Evolutionary conservation across 352 stramenopile species (phyloP), one percentile per base, ranked within the genome.

Genomic region (Pythium aquatile): DNA sequence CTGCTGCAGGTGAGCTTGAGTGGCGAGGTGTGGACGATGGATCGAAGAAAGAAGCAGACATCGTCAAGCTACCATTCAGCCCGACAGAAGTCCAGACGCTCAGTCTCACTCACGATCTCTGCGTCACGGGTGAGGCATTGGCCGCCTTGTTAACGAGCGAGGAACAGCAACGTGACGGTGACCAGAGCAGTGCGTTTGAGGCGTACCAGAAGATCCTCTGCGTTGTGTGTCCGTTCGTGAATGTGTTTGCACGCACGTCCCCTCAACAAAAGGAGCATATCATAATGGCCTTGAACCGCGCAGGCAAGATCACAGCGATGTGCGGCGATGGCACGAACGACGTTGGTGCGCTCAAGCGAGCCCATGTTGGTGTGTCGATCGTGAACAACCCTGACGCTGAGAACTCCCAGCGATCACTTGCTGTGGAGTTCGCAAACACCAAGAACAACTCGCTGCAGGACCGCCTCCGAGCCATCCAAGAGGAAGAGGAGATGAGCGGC

Each of bases 321-420:
- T 98, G 96, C 62, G 96, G 96, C n/a, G 96, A 99, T 65, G 96
- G 96, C 47, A 97, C 88, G 8, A 99, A 99, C 73, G 97, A 99
- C 72, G 88, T 98, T 11, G 91, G 91, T 35, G 90, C 90, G 10
- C 65, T 97, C 3, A 97, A 97, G 62, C 81, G 91, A 44, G 92
- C 96, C 10, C 87, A 98, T 66, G 89, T 98, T 33, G 96, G 94
- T 9, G 90, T 99, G 42, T 97, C 91, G 8, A 97, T 99, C 32
- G 88, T 99, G 28, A 98, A 81, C 49, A 72, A 67, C 33, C 67
- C 70, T 1, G 67, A 75, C 11, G 48, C 55, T 0, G 69, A 74
- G 9, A 66, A 69, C 48, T 65, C 61, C 2, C 42, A 65, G 14
- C 47, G 67, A 24, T 62, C 37, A 3, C 39, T 69, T 1, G 58